These are phyloP conservation scores for Fomitopsis schrenkii DNA, from an alignment of 1,284 basidiomycete genomes.

Conservation along the genomic window DNA sequence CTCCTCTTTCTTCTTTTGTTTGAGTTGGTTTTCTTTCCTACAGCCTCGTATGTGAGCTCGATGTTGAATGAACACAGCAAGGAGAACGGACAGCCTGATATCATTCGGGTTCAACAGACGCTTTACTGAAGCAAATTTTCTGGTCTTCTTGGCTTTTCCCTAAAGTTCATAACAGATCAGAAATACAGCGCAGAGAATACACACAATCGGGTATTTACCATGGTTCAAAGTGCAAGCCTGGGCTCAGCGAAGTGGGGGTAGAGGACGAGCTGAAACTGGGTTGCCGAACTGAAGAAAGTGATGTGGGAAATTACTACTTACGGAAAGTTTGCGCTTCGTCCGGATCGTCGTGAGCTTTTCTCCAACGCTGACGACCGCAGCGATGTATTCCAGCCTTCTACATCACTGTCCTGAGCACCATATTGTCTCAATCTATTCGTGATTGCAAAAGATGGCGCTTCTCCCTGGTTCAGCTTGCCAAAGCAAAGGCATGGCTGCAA, in stretches of 20 bases:
- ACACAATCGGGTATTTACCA: not conserved
- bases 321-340: too few relatives aligned
- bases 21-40: constrained; percentile 79
- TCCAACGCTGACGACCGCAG: too few relatives aligned
- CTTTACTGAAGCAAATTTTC: constrained; percentile 95
- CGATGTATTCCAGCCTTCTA: too few relatives aligned
- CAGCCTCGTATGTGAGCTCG: not conserved
- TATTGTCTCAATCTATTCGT: too few relatives aligned
- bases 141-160: constrained; percentile 93
- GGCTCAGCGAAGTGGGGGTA: not conserved
- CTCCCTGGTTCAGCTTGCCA: too few relatives aligned
- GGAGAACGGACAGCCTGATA: constrained; percentile 74
- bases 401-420: too few relatives aligned
- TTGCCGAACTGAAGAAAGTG: too few relatives aligned
- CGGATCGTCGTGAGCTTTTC: too few relatives aligned
- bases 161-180: constrained; percentile 24
- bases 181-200: not conserved
- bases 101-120: constrained; percentile 95
- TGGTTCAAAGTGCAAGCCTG: not conserved
- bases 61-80: not conserved
- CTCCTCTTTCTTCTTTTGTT: constrained; percentile 75
- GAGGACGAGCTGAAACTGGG: too few relatives aligned
- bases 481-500: too few relatives aligned
- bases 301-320: too few relatives aligned
- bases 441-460: too few relatives aligned